Conservation (phyloP, 1,139 yeast species). For the Scheffersomyces stambukii region DNA sequence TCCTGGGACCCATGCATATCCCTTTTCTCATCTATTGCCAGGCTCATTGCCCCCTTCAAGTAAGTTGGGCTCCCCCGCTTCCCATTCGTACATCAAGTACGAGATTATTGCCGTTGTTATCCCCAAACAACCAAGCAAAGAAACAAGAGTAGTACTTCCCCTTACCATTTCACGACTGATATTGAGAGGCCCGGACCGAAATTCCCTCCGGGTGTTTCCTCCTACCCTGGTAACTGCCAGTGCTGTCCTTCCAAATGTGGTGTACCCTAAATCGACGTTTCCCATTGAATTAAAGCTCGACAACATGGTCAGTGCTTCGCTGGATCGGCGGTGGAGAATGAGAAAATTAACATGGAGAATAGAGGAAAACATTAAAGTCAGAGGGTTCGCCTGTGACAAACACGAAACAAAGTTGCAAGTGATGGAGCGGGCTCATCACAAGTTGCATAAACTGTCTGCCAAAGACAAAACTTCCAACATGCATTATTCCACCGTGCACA, state of each 20-base stretch:
- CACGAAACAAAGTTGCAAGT: constrained; percentile 49
- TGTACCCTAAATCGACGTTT: constrained; percentile 82
- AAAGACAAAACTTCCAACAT: constrained; percentile 15
- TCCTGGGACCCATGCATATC: constrained; percentile 77
- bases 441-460: constrained; percentile 10
- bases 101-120: constrained; percentile 63
- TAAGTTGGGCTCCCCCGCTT: constrained; percentile 50
- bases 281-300: constrained; percentile 80
- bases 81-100: constrained; percentile 61
- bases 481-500: constrained; percentile 41
- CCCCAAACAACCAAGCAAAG: constrained; percentile 4
- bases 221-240: constrained; percentile 89
- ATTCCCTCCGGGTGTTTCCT: constrained; percentile 87
- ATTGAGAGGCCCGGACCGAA: constrained; percentile 77
- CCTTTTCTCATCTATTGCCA: constrained; percentile 88
- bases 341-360: constrained; percentile 83
- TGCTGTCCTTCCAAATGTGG: constrained; percentile 82
- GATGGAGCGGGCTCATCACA: constrained; percentile 42
- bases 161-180: constrained; percentile 75
- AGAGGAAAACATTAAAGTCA: constrained; percentile 73
- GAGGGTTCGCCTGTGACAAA: constrained; percentile 51
- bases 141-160: constrained; percentile 49
- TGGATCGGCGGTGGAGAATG: constrained; percentile 84
- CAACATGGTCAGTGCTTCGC: constrained; percentile 55
- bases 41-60: constrained; percentile 88